phyloP scores from a whole-genome alignment of 768 basidiomycete species.

The Candolleomyces efflorescens region DNA sequence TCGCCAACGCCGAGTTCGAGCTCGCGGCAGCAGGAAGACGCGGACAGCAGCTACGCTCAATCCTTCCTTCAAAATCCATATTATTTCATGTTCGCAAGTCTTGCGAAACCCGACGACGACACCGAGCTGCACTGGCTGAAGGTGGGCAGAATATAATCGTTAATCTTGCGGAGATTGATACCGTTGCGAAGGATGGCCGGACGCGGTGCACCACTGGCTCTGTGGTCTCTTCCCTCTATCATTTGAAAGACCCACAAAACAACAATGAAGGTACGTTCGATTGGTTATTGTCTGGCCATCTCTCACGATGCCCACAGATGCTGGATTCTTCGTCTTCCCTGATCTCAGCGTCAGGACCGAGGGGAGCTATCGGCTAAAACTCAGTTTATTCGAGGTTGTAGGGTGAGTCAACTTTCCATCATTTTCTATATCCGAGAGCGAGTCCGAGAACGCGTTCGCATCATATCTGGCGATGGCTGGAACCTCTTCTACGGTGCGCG shows the following conservation, averaged over 20 bases:
- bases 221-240: conserved; percentile 87
- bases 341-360: conserved; percentile 91
- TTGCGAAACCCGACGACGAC: conserved; percentile 87
- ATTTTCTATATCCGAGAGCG: background rate
- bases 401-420: conserved; percentile 51
- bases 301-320: conserved; percentile 47
- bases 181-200: conserved; percentile 63
- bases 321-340: conserved; percentile 95
- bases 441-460: background rate
- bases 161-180: background rate
- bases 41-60: conserved; percentile 36
- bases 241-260: conserved; percentile 70
- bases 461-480: background rate
- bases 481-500: background rate
- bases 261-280: conserved; percentile 37
- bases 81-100: conserved; percentile 92
- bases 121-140: conserved; percentile 83
- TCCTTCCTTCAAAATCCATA: conserved; percentile 86
- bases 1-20: conserved; percentile 18
- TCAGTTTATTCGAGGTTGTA: conserved; percentile 84
- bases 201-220: conserved; percentile 90
- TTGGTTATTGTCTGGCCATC: background rate
- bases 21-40: conserved; percentile 13
- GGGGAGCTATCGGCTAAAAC: conserved; percentile 76
- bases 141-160: conserved; percentile 28